Evolutionary conservation across 495 filamentous ascomycete genomes (phyloP).

Genomic region (Chaetomium fimeti): DNA sequence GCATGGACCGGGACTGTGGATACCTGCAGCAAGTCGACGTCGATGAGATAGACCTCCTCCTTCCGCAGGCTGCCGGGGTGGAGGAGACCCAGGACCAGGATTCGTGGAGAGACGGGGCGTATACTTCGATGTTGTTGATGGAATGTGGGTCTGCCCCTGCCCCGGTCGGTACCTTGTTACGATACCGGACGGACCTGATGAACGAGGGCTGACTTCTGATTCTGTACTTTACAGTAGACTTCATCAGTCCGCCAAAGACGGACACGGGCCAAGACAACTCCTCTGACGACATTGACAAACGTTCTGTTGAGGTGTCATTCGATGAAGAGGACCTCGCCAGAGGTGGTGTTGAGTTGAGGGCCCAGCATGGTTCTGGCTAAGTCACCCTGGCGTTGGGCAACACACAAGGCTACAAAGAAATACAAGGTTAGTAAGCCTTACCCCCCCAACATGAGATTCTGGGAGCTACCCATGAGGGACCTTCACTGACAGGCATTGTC

Average conservation of each 20-base stretch:
- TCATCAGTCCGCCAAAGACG: neutral
- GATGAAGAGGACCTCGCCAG: neutral
- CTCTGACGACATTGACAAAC: neutral
- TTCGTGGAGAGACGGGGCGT: neutral
- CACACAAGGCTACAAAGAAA: too few relatives aligned
- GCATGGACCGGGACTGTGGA: neutral
- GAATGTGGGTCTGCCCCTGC: neutral
- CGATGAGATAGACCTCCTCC: neutral
- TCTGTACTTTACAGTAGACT: neutral
- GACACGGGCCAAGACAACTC: neutral
- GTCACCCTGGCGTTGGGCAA: neutral
- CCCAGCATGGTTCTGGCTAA: neutral
- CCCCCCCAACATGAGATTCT: too few relatives aligned
- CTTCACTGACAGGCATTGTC: too few relatives aligned
- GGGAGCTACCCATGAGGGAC: too few relatives aligned
- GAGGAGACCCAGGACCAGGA: neutral
- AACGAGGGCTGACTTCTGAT: neutral
- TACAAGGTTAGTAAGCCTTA: neutral
- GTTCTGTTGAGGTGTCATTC: neutral
- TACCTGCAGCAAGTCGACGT: neutral
- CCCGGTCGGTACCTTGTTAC: too few relatives aligned
- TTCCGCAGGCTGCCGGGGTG: neutral
- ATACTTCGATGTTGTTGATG: neutral
- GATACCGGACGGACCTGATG: neutral
- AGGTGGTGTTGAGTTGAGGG: neutral